phyloP scores from a whole-genome alignment of 768 basidiomycete genomes.

The Fibroporia radiculosa region DNA sequence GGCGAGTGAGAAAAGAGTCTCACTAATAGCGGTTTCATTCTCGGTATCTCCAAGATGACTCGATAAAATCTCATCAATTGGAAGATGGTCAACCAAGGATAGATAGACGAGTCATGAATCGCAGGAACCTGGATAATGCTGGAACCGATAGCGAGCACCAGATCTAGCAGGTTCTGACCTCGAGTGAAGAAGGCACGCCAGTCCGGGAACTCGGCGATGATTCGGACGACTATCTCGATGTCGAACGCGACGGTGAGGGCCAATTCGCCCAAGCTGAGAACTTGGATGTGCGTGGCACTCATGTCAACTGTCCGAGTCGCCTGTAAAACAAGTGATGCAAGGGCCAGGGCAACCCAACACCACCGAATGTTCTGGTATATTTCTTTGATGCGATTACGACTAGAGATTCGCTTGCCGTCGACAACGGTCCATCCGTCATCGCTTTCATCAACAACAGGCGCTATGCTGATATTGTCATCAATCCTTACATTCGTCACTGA shows the following conservation, averaged over 20 bases:
- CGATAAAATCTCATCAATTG: slow-evolving; percentile 85
- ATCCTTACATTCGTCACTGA: not conserved
- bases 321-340: slow-evolving; percentile 65
- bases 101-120: slow-evolving; percentile 54
- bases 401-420: slow-evolving; percentile 34
- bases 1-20: slow-evolving; percentile 18
- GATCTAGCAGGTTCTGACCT: slow-evolving; percentile 64
- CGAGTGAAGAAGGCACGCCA: slow-evolving; percentile 72
- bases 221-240: slow-evolving; percentile 74
- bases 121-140: slow-evolving; percentile 80
- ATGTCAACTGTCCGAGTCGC: slow-evolving; percentile 56
- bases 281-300: slow-evolving; percentile 32
- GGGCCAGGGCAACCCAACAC: slow-evolving; percentile 72
- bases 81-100: slow-evolving; percentile 88
- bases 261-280: slow-evolving; percentile 62
- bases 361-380: slow-evolving; percentile 54
- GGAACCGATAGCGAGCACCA: slow-evolving; percentile 64
- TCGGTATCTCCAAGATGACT: slow-evolving; percentile 81
- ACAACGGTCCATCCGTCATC: slow-evolving; percentile 56
- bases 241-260: slow-evolving; percentile 80
- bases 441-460: slow-evolving; percentile 39
- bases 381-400: slow-evolving; percentile 42
- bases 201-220: slow-evolving; percentile 65
- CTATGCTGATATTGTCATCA: not conserved
- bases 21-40: slow-evolving; percentile 86